A percentile compares a stretch with the other conserved stretches of the same genome.
Evolutionary conservation across 73 alveolate genomes (phyloP).

Genomic region (Urostyla sp.): DNA sequence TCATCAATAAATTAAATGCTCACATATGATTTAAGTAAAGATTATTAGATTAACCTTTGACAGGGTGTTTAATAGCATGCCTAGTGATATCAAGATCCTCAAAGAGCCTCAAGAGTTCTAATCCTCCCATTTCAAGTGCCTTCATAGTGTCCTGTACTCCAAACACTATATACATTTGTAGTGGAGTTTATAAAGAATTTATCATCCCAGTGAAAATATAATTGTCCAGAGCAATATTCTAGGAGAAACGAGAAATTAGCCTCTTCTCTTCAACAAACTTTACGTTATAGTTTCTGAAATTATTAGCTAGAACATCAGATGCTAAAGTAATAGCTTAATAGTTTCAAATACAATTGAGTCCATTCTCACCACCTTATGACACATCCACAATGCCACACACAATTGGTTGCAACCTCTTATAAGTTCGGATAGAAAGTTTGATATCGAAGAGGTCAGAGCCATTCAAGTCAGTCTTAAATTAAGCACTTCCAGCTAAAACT

Average conservation of each 20-base stretch:
- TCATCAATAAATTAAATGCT: too few relatives aligned
- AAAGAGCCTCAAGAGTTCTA: conserved; percentile 89
- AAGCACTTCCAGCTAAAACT: conserved; percentile 98
- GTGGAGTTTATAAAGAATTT: too few relatives aligned
- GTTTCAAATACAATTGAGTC: too few relatives aligned
- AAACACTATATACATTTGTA: too few relatives aligned
- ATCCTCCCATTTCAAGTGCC: conserved; percentile 96
- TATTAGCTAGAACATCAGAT: conserved; percentile 91
- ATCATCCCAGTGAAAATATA: conserved; percentile 97
- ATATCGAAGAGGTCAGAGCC: conserved; percentile 90
- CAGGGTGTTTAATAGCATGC: conserved; percentile 70
- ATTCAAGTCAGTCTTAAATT: conserved; percentile 94
- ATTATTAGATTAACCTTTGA: conserved; percentile 66
- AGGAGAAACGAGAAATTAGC: conserved; percentile 93
- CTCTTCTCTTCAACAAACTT: conserved; percentile 98
- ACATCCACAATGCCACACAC: conserved; percentile 95
- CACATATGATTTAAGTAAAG: conserved; percentile 58
- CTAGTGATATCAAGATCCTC: conserved; percentile 91
- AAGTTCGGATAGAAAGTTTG: too few relatives aligned
- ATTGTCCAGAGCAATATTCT: conserved; percentile 95
- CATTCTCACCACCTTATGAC: conserved; percentile 99
- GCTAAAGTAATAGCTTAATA: conserved; percentile 85
- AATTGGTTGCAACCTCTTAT: conserved; percentile 84
- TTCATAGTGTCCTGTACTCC: conserved; percentile 98
- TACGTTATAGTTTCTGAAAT: too few relatives aligned